These are phyloP conservation scores for Parachlorella kessleri DNA, from an alignment of 139 green algal genomes.

Conservation along the genomic window DNA sequence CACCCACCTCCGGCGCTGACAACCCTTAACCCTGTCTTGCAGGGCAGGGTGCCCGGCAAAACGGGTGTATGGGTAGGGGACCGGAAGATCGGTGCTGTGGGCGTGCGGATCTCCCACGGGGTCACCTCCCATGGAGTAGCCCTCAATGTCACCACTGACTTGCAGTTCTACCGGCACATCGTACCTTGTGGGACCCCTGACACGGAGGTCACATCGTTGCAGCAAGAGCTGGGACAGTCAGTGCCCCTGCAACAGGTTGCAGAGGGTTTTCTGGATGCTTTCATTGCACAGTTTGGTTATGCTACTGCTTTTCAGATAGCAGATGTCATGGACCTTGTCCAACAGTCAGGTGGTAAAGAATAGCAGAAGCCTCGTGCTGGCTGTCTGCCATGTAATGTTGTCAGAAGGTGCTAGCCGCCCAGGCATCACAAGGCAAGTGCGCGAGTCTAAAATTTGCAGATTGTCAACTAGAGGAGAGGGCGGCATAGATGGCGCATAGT, in stretches of 20 bases:
- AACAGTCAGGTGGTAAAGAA: not conserved
- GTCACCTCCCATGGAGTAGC: conserved; percentile 90
- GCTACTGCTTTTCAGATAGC: conserved; percentile 1
- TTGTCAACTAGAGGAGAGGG: too few relatives aligned
- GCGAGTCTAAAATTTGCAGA: too few relatives aligned
- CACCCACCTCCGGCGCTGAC: too few relatives aligned
- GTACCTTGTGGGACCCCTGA: conserved; percentile 75
- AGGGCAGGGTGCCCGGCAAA: conserved; percentile 49
- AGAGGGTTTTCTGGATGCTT: not conserved
- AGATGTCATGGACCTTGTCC: conserved; percentile 9
- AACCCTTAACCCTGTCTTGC: too few relatives aligned
- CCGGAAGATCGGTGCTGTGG: conserved; percentile 91
- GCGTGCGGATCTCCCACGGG: conserved; percentile 86
- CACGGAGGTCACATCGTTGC: conserved; percentile 46
- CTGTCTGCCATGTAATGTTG: too few relatives aligned
- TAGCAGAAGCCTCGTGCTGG: not conserved
- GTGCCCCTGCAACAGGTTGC: conserved; percentile 14
- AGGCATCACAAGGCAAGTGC: too few relatives aligned
- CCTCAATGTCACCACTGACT: conserved; percentile 83
- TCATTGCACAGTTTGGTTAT: conserved; percentile 19
- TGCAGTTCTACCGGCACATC: conserved; percentile 79
- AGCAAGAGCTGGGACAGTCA: conserved; percentile 20
- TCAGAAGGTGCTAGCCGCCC: too few relatives aligned
- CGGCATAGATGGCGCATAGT: too few relatives aligned
- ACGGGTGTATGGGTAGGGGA: conserved; percentile 92